Conservation (phyloP, 2,329 filamentous ascomycete species). For the Hypomyces rosellus region DNA sequence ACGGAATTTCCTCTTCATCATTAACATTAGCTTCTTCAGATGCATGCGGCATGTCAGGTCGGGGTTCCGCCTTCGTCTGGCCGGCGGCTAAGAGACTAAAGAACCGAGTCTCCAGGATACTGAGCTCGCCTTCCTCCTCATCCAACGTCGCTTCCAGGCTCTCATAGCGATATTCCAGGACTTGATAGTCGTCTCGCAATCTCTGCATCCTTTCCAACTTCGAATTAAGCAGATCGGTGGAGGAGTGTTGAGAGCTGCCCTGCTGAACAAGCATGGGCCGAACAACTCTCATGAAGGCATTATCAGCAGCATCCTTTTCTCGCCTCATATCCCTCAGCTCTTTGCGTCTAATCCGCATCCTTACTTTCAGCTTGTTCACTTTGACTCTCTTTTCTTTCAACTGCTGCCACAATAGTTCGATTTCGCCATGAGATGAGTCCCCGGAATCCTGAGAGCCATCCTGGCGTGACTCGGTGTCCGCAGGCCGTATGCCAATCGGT, state of each 20-base stretch:
- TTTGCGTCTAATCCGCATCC: conserved; percentile 28
- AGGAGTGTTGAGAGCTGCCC: conserved; percentile 14
- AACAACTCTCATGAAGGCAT: conserved; percentile 34
- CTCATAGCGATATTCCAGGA: conserved; percentile 32
- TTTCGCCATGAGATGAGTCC: conserved; percentile 22
- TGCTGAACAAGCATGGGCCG: conserved; percentile 30
- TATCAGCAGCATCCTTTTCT: conserved; percentile 31
- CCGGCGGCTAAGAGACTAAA: conserved; percentile 32
- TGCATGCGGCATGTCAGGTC: conserved; percentile 2
- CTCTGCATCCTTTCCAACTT: conserved; percentile 31
- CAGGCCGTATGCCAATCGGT: conserved; percentile 5
- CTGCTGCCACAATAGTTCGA: conserved; percentile 30
- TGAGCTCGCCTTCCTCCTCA: conserved; percentile 30
- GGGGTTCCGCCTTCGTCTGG: conserved; percentile 13
- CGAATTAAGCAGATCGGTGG: conserved; percentile 21
- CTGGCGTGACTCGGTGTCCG: conserved; percentile 10
- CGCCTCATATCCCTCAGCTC: conserved; percentile 26
- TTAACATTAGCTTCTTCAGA: conserved; percentile 6
- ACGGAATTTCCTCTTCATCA: conserved; percentile 20
- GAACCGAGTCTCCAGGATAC: conserved; percentile 31
- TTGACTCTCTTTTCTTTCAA: conserved; percentile 29
- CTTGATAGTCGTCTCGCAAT: conserved; percentile 32
- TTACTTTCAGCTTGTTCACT: conserved; percentile 22
- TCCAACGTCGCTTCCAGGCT: conserved; percentile 28
- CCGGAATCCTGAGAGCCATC: conserved; percentile 16